phyloP scores from a whole-genome alignment of 441 rosid species.

The Gossypium gossypioides region DNA sequence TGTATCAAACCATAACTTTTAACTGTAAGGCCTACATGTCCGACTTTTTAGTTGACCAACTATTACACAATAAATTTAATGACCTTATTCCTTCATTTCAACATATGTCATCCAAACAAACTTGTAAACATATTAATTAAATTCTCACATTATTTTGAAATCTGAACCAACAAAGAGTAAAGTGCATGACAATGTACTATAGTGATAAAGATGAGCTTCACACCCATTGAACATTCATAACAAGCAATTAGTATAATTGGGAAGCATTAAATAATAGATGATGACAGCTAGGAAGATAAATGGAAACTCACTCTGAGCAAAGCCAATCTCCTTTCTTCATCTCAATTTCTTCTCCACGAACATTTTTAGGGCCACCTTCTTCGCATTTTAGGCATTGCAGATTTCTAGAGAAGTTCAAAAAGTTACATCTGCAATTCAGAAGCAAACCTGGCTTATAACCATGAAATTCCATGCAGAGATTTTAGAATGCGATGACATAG shows the following conservation, averaged over 20 bases:
- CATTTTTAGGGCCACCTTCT: slow-evolving; percentile 48
- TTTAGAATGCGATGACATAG: background rate
- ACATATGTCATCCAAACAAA: background rate
- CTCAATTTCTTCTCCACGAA: slow-evolving; percentile 27
- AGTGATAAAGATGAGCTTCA: background rate
- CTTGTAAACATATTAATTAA: background rate
- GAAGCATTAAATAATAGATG: background rate
- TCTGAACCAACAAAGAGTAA: background rate
- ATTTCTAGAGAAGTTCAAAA: slow-evolving; percentile 65
- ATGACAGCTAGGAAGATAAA: background rate
- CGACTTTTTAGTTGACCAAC: background rate
- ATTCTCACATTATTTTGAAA: background rate
- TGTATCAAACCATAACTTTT: background rate
- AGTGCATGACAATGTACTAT: background rate
- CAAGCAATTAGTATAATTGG: background rate
- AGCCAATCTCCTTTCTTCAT: slow-evolving; percentile 86
- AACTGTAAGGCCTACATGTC: background rate
- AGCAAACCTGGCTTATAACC: background rate
- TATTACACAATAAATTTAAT: background rate
- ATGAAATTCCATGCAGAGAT: background rate
- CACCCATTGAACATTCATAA: background rate
- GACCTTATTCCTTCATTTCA: background rate
- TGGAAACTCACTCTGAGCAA: slow-evolving; percentile 49
- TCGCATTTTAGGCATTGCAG: slow-evolving; percentile 53
- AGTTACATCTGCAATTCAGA: slow-evolving; percentile 53